Percentiles rank a stretch among this genome's conserved stretches.
Evolutionary conservation across 2,329 filamentous ascomycete genomes (phyloP).

Genomic region (Colletotrichum destructivum): DNA sequence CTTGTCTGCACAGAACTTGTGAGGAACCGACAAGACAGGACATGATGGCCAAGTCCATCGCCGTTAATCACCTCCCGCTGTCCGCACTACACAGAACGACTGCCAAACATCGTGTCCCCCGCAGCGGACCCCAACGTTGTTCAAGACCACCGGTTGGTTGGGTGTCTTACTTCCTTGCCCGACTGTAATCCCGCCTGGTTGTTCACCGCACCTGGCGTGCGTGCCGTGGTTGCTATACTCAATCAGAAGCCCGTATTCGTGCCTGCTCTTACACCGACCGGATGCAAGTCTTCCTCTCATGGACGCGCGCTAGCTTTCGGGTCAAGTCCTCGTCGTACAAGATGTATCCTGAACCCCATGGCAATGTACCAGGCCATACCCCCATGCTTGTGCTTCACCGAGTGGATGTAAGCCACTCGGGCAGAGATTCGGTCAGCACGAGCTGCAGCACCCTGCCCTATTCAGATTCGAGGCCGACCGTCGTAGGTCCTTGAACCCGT

Average conservation of each 20-base stretch:
- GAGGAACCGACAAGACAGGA: neutral
- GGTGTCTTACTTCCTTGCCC: neutral
- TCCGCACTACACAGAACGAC: neutral
- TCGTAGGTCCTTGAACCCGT: slow-evolving; percentile 26
- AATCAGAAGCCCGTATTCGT: slow-evolving; percentile 3
- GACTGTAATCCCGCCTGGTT: neutral
- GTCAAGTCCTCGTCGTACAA: slow-evolving; percentile 9
- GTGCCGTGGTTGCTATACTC: neutral
- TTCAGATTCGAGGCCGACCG: slow-evolving; percentile 24
- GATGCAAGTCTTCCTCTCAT: slow-evolving; percentile 1
- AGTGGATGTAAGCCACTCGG: slow-evolving; percentile 36
- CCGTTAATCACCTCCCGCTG: slow-evolving; percentile 2
- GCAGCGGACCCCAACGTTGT: neutral
- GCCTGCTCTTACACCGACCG: slow-evolving; percentile 7
- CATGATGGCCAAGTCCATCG: slow-evolving; percentile 1
- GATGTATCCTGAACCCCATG: slow-evolving; percentile 30
- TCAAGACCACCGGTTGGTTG: neutral
- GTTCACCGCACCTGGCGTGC: neutral
- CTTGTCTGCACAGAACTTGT: neutral
- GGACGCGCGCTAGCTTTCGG: neutral
- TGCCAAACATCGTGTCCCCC: slow-evolving; percentile 1
- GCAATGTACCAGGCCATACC: slow-evolving; percentile 21
- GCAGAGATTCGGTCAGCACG: slow-evolving; percentile 26
- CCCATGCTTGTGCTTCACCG: slow-evolving; percentile 36
- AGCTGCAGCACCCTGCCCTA: slow-evolving; percentile 36